phyloP scores from a whole-genome alignment of 208 protist species.

The Trypanosoma congolense region DNA sequence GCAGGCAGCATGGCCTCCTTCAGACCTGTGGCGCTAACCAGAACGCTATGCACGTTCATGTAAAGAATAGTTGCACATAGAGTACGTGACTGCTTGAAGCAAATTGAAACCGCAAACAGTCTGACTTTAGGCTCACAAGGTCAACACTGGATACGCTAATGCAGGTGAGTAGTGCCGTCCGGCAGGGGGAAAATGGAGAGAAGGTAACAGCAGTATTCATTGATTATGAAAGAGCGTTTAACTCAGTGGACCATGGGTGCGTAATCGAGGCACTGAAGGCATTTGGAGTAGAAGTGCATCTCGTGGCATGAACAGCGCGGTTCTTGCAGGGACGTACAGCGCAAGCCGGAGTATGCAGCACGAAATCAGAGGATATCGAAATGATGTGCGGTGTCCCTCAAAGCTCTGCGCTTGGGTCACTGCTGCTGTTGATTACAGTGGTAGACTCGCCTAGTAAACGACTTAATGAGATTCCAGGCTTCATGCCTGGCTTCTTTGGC shows the following conservation, averaged over 20 bases:
- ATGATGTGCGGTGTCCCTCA: slow-evolving; percentile 25
- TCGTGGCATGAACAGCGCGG: slow-evolving; percentile 15
- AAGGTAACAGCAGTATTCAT: slow-evolving; percentile 23
- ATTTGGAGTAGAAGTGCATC: neutral
- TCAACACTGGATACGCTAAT: slow-evolving; percentile 23
- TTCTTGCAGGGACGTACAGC: slow-evolving; percentile 12
- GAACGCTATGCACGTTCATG: no score
- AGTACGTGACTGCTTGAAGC: no score
- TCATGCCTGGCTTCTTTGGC: slow-evolving; percentile 26
- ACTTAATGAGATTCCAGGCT: slow-evolving; percentile 4
- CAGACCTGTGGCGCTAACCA: slow-evolving; percentile 22
- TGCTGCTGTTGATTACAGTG: slow-evolving; percentile 26
- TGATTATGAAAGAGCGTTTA: slow-evolving; percentile 28
- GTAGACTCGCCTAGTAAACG: slow-evolving; percentile 26
- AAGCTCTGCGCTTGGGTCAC: slow-evolving; percentile 22
- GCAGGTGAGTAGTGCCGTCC: slow-evolving; percentile 1
- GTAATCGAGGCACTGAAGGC: slow-evolving; percentile 11
- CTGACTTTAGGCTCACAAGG: slow-evolving; percentile 14
- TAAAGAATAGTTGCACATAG: no score
- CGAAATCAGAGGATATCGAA: neutral
- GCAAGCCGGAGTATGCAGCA: slow-evolving; percentile 15
- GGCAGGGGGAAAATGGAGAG: neutral
- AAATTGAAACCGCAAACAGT: slow-evolving; percentile 14
- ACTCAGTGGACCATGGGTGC: slow-evolving; percentile 30
- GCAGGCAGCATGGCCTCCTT: slow-evolving; percentile 10